Conservation (phyloP, 192 early-diverging fungal species). For the Rhizophagus sp. region DNA sequence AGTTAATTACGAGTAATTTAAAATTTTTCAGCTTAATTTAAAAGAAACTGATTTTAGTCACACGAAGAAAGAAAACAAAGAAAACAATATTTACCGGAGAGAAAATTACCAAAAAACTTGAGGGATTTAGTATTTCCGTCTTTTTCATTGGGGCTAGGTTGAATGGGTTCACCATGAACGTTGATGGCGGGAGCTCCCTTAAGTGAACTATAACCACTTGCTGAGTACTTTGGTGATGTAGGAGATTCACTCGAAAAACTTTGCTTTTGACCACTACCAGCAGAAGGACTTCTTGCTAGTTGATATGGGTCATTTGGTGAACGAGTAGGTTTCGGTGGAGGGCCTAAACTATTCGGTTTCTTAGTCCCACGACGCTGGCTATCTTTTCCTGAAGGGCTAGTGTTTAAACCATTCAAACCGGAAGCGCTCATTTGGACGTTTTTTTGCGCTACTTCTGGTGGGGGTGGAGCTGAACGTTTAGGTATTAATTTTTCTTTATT, state of each 20-base stretch:
- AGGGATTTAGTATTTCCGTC: constrained; percentile 42
- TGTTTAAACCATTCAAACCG: not conserved
- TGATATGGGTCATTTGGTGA: not conserved
- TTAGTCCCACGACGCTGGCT: not conserved
- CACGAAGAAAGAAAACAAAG: not conserved
- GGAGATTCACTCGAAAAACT: constrained; percentile 36
- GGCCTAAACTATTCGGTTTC: constrained; percentile 16
- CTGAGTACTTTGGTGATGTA: constrained; percentile 27
- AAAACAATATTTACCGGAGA: constrained; percentile 41
- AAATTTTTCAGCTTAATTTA: no score
- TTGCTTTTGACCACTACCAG: constrained; percentile 32
- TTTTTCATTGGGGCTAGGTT: constrained; percentile 27
- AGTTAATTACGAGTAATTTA: no score
- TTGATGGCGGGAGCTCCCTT: constrained; percentile 35
- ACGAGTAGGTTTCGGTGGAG: constrained; percentile 18
- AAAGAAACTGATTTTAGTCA: not conserved
- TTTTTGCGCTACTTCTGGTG: constrained; percentile 30
- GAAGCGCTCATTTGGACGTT: constrained; percentile 1
- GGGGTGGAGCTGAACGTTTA: constrained; percentile 42
- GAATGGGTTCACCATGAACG: constrained; percentile 35
- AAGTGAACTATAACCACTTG: constrained; percentile 35
- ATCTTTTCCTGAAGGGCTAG: not conserved
- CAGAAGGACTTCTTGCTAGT: constrained; percentile 21
- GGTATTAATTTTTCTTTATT: constrained; percentile 35
- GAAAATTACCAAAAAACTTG: constrained; percentile 56